phyloP scores from a whole-genome alignment of 208 protist species.

The Wallacemonas rigidus region DNA sequence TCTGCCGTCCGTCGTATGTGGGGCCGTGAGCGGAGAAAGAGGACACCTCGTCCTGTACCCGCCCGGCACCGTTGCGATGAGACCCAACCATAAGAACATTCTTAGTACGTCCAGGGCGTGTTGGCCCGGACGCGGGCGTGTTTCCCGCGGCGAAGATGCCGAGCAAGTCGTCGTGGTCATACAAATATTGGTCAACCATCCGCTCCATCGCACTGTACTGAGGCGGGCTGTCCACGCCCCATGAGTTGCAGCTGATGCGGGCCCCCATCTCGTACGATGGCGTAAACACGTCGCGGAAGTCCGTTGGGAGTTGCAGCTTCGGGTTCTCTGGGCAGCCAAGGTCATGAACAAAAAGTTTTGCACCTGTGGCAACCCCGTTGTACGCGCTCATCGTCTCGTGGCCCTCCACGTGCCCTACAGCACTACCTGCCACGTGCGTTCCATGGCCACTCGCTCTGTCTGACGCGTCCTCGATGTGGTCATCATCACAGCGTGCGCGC shows the following conservation, averaged over 20 bases:
- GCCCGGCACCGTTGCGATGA: conserved; percentile 45
- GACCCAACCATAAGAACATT: conserved; percentile 88
- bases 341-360: conserved; percentile 81
- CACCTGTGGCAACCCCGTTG: conserved; percentile 80
- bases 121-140: conserved; percentile 26
- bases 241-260: conserved; percentile 88
- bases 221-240: conserved; percentile 52
- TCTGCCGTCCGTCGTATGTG: conserved; percentile 79
- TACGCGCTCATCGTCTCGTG: conserved; percentile 26
- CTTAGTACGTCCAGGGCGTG: conserved; percentile 68
- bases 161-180: conserved; percentile 62
- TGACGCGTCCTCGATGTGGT: neutral
- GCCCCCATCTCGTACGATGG: conserved; percentile 62
- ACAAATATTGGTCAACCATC: conserved; percentile 64
- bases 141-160: conserved; percentile 86
- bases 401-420: conserved; percentile 39
- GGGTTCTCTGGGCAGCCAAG: conserved; percentile 31
- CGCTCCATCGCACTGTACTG: conserved; percentile 68
- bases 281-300: conserved; percentile 63
- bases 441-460: conserved; percentile 72
- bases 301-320: conserved; percentile 43
- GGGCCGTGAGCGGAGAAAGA: conserved; percentile 62
- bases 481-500: conserved; percentile 20
- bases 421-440: conserved; percentile 83
- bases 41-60: conserved; percentile 39